Conservation (phyloP, 2,329 filamentous ascomycete genomes). For the Arthrobotrys megalospora region DNA sequence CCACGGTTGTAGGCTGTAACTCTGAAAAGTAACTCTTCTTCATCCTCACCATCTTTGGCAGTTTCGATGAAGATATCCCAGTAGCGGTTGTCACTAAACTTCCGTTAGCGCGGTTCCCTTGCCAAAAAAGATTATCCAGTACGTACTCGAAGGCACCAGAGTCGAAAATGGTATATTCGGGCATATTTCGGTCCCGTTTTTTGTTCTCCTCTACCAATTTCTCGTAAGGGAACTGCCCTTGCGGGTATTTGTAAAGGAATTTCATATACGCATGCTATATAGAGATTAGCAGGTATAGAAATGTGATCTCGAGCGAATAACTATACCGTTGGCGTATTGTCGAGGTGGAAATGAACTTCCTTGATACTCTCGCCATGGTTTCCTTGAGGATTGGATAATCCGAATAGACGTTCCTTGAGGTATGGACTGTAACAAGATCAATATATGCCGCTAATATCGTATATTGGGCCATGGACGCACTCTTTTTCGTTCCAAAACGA, state of each 20-base stretch:
- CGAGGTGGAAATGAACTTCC: slow-evolving; percentile 94
- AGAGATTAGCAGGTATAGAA: slow-evolving; percentile 62
- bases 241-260: slow-evolving; percentile 96
- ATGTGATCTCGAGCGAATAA: neutral
- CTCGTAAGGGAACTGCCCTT: slow-evolving; percentile 91
- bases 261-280: slow-evolving; percentile 97
- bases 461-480: slow-evolving; percentile 71
- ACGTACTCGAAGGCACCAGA: slow-evolving; percentile 81
- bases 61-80: slow-evolving; percentile 99
- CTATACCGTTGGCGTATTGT: slow-evolving; percentile 85
- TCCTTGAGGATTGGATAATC: slow-evolving; percentile 93
- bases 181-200: slow-evolving; percentile 80
- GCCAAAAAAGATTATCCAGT: neutral
- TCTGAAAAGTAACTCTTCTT: slow-evolving; percentile 91
- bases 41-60: slow-evolving; percentile 91
- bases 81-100: slow-evolving; percentile 79
- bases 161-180: slow-evolving; percentile 92
- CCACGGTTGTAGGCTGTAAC: slow-evolving; percentile 97
- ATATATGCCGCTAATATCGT: slow-evolving; percentile 13
- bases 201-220: slow-evolving; percentile 88
- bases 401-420: slow-evolving; percentile 94
- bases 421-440: slow-evolving; percentile 76
- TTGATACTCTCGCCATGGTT: slow-evolving; percentile 98
- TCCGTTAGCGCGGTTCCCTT: slow-evolving; percentile 4
- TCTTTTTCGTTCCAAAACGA: slow-evolving; percentile 98